Conservation (phyloP, 306 rosid genomes). For the Potentilla sterilis region DNA sequence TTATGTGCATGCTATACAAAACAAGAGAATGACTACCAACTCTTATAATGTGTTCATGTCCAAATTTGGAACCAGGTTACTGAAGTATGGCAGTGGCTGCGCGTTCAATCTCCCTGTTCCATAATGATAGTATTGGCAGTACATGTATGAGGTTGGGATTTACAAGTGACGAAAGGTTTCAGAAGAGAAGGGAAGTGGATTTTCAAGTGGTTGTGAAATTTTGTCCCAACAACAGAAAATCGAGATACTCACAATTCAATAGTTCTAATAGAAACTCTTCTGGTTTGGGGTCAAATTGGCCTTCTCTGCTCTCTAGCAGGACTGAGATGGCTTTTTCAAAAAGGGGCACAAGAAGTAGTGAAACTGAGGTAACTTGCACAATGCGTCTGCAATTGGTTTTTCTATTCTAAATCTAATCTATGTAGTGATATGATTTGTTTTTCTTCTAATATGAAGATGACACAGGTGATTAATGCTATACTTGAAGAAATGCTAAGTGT, state of each 20-base stretch:
- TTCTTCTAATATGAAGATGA: conserved; percentile 25
- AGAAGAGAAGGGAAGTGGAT: conserved; percentile 38
- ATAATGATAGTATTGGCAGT: conserved; percentile 27
- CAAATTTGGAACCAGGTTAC: conserved; percentile 22
- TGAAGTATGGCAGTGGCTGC: conserved; percentile 37
- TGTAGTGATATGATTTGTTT: background rate
- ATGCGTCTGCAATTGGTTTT: conserved; percentile 10
- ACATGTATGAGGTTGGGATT: conserved; percentile 33
- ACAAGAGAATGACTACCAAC: background rate
- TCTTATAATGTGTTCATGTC: conserved; percentile 26
- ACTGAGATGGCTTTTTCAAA: conserved; percentile 30
- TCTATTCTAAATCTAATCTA: conserved; percentile 9
- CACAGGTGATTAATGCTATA: conserved; percentile 26
- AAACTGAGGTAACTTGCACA: conserved; percentile 39
- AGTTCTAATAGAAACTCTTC: conserved; percentile 29
- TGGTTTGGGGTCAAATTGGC: conserved; percentile 32
- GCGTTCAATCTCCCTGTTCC: conserved; percentile 37
- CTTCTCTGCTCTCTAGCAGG: conserved; percentile 28
- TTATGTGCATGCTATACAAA: background rate
- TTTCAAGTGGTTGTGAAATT: conserved; percentile 37
- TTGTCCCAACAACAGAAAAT: conserved; percentile 35
- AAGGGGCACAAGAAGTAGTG: conserved; percentile 19
- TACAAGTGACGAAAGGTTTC: conserved; percentile 30
- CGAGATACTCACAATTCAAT: conserved; percentile 28
- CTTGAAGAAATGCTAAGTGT: conserved; percentile 27